Base-by-base conservation (phyloP, 2,329 filamentous ascomycete species). In the Coniella lustricola region DNA sequence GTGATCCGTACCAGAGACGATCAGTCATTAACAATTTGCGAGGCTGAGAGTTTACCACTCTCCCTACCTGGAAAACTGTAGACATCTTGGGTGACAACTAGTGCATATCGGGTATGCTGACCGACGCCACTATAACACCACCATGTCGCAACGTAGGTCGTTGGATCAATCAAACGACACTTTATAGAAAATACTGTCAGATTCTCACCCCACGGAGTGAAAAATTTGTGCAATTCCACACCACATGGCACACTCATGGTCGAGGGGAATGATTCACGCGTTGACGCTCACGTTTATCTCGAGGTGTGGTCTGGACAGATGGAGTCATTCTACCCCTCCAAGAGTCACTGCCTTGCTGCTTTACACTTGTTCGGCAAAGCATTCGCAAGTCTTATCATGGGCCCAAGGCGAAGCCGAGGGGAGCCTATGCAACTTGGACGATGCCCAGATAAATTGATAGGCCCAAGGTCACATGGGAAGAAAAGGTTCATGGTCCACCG, bases 221-320 rank as follows among this genome's bases (percentile, higher is more conserved):
- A 29, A 29, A 29, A 29, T 10, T 29, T 10, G 25, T 29, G 25
- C 25, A 29, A 29, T 29, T 29, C 13, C 37, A 21, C 35, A 39
- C 49, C 49, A 51, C 49, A 51, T 51, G 49, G 49, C 49, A 14
- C 18, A 42, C 44, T 39, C 49, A 51, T 41, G 49, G 48, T 31
- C 35, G 18, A 22, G 29, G 25, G 25, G 25, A 18, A 9, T 16
- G 12, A 32, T n/a, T 37, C 22, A 17, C 36, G 22, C 22, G 14
- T 31, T 3, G n/a, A 4, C n/a, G 7, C 25, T 17, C 16, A 3
- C 46, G 36, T 46, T 38, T 18, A 22, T 43, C 37, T 50, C 46
- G 48, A 31, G 36, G 36, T 31, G 43, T n/a, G n/a, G n/a, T n/a
- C 25, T 29, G 25, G 25, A 29, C 25, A 29, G 10, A n/a, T n/a